Evolutionary conservation across 352 stramenopile genomes (phyloP), one percentile per base, ranked within the genome.

Genomic region (Phytophthora multivora): DNA sequence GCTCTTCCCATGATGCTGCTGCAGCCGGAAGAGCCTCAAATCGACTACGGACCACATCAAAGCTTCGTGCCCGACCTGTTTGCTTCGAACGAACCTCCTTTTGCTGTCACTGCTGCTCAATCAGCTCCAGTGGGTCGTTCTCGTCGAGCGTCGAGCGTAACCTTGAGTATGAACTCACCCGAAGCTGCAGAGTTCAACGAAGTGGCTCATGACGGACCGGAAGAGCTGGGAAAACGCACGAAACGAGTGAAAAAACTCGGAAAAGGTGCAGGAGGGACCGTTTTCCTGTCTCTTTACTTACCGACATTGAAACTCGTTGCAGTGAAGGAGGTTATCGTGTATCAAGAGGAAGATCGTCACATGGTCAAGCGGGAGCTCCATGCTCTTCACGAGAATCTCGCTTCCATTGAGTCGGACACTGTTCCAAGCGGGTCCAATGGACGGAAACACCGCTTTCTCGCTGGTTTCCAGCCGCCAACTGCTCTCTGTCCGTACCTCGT

Each of bases 331-430:
- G 83, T 97, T 5, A 63, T 90, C 1, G 68, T 97, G 0, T 92
- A 87, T 55, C 86, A 96, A 38, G 74, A 87, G 40, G 69, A 85
- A 54, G 91, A 97, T 18, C 71, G 86, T 1, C 63, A 89, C 39
- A 85, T 97, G 72, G 77, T 97, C 53, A 84, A 94, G 53, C 77
- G 93, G 6, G 91, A 98, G 38, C 77, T 98, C 6, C 83, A 91
- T 25, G 86, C 88, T 3, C 69, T 97, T 0, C 90, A 97, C 45
- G 77, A 84, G 11, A 97, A 97, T 38, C 62, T 97, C 4, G 59
- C 86, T 6, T 71, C 80, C 7, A 80, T 97, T 26, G 75, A 83
- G n/a, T 21, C 4, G 1, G 43, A 56, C 13, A 25, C 23, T 15
- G 52, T 3, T 13, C 39, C 9, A 10, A 39, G 12, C 2, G 40